These are phyloP conservation scores for Pyrus betulifolia DNA, from an alignment of 306 rosid genomes.

Conservation along the genomic window DNA sequence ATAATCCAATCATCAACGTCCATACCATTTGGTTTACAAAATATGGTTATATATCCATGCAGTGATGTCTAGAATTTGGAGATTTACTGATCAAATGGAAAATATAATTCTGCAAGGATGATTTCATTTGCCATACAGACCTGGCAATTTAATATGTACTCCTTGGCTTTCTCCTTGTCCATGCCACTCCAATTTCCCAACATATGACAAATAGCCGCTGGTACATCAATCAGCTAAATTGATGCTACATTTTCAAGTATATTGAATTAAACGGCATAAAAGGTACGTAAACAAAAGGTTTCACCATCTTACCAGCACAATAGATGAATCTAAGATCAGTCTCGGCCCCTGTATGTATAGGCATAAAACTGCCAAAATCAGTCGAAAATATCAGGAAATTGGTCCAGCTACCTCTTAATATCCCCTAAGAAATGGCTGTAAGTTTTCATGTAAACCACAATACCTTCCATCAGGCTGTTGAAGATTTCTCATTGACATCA, in stretches of 20 bases:
- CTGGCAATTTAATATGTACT: conserved; percentile 78
- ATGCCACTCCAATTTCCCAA: conserved; percentile 89
- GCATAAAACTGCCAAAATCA: conserved; percentile 63
- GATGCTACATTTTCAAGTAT: conserved; percentile 12
- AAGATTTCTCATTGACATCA: conserved; percentile 74
- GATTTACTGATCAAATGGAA: conserved; percentile 2
- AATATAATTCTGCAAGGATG: background rate
- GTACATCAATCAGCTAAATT: conserved; percentile 25
- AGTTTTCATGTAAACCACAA: conserved; percentile 2
- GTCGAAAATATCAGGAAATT: background rate
- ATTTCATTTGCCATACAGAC: conserved; percentile 36
- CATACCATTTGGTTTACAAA: too few relatives aligned
- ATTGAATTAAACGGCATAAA: conserved; percentile 1
- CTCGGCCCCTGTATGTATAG: conserved; percentile 78
- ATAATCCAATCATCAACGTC: too few relatives aligned
- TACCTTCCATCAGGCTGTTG: conserved; percentile 99
- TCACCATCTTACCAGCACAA: conserved; percentile 72
- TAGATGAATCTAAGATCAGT: conserved; percentile 80
- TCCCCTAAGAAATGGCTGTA: background rate
- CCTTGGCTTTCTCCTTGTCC: conserved; percentile 83
- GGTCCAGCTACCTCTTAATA: conserved; percentile 5
- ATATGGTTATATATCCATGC: background rate
- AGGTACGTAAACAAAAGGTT: background rate
- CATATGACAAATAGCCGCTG: conserved; percentile 82
- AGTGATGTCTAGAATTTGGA: background rate